A percentile compares a stretch with the other conserved stretches of the same genome.
Evolutionary conservation across 140 eudicot genomes (phyloP).

Genomic region (Eryngium alpinum): DNA sequence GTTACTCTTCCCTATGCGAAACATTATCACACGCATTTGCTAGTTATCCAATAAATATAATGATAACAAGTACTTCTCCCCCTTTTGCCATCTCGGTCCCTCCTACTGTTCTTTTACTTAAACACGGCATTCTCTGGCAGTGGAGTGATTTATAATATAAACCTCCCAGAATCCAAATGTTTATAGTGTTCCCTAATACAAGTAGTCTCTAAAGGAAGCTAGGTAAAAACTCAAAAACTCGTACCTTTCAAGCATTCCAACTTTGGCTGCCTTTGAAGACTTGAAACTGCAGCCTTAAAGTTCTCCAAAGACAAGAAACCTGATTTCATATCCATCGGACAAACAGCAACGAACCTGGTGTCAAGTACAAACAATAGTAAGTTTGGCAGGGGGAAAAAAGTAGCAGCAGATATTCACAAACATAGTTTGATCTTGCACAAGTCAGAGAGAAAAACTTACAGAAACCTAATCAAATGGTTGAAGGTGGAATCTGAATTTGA

Average conservation of each 20-base stretch:
- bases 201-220: neutral
- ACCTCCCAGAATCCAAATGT: neutral
- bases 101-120: too few relatives aligned
- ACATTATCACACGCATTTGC: too few relatives aligned
- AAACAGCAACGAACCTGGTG: conserved; percentile 62
- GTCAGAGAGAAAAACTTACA: conserved; percentile 44
- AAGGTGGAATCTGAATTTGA: conserved; percentile 60
- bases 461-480: conserved; percentile 53
- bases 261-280: conserved; percentile 75
- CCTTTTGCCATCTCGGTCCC: too few relatives aligned
- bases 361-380: conserved; percentile 6
- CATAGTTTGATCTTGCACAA: neutral
- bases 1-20: neutral
- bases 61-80: too few relatives aligned
- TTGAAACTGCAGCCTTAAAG: conserved; percentile 74
- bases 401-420: neutral
- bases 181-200: neutral
- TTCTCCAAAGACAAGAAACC: conserved; percentile 71
- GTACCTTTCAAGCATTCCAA: conserved; percentile 74
- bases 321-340: conserved; percentile 52
- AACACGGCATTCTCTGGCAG: neutral
- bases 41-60: too few relatives aligned
- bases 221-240: neutral
- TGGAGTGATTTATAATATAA: neutral
- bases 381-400: conserved; percentile 3